These are phyloP conservation scores for Pseudonitzschia delicatissima DNA, from an alignment of 108 stramenopile genomes.

Conservation along the genomic window DNA sequence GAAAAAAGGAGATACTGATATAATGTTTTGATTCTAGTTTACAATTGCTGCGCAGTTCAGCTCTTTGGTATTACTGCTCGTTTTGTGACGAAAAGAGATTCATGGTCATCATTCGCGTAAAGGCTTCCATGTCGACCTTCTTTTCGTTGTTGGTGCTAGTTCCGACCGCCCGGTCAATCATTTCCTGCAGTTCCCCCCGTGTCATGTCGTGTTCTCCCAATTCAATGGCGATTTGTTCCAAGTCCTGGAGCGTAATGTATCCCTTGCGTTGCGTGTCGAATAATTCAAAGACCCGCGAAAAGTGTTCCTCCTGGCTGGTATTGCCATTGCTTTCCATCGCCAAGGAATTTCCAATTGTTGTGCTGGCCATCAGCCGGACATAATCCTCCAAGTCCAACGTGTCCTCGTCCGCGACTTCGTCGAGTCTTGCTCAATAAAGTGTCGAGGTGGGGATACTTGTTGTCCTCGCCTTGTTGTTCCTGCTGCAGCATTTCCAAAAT, in stretches of 20 bases:
- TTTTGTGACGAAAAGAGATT: conserved; percentile 41
- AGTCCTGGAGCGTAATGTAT: conserved; percentile 90
- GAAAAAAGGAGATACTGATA: background rate
- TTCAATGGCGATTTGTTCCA: conserved; percentile 93
- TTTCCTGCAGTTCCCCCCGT: conserved; percentile 96
- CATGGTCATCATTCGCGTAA: conserved; percentile 90
- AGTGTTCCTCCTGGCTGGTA: conserved; percentile 19
- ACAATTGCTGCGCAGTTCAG: background rate
- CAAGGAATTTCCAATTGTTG: conserved; percentile 45
- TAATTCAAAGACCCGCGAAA: conserved; percentile 93
- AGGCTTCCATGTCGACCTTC: conserved; percentile 80
- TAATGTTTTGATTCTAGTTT: background rate
- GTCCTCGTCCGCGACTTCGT: conserved; percentile 13
- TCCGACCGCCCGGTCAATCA: conserved; percentile 93
- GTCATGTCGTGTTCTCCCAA: conserved; percentile 95
- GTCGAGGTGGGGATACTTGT: conserved; percentile 20
- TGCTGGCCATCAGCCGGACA: conserved; percentile 90
- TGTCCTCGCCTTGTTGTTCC: conserved; percentile 1
- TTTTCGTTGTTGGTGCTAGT: conserved; percentile 46
- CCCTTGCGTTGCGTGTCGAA: conserved; percentile 97
- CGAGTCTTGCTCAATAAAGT: no score
- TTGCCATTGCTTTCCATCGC: conserved; percentile 37
- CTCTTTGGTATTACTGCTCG: no score
- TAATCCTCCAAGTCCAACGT: conserved; percentile 71
- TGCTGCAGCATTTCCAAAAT: conserved; percentile 16